Evolutionary conservation across 2,329 filamentous ascomycete species (phyloP), one percentile per base, ranked within the genome.

Genomic region (Aspergillus melleus): DNA sequence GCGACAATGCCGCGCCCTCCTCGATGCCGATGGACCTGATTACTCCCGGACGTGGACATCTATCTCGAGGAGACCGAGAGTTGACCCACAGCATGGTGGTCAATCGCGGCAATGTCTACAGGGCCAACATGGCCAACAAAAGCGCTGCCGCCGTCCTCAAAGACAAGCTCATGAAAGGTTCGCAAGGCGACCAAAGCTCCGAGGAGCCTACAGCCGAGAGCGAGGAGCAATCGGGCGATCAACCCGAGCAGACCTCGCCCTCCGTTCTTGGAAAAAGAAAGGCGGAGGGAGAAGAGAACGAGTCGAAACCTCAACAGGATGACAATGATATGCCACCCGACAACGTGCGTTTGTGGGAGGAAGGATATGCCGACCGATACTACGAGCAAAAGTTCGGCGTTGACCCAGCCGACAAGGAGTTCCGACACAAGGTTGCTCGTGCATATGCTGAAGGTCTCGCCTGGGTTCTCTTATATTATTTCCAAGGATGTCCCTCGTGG

Each of bases 401-500:
- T 51, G 88, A 90, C 60, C 88, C 91, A 2, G 85, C 89, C 55
- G 90, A 99, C 74, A 82, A 90, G 52, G 90, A 88, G 54, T 98
- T 98, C 76, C 90, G 94, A 56, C 90, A 93, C 75, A 86, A 92
- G 71, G 96, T 99, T 58, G 95, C 90, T 39, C 86, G 87, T 56
- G 87, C 91, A n/a, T 99, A 99, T 74, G 92, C 94, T 12, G 92
- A 98, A 80, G 95, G 95, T 39, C 84, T 99, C 10, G 90, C 90
- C 22, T 99, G 96, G 95, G 95, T 99, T 44, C 81, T 99, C 54
- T 83, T 93, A 39, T 99, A 99, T 77, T 99, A 99, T 75, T 96
- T 97, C 76, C 95, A 99, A 76, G 95, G 95, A 26, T 99, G 95
- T 70, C 92, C 95, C 22, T 97, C 92, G 0, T 99, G 96, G 95